Evolutionary conservation across 2,329 filamentous ascomycete species (phyloP).

Genomic region (Cladophialophora bantiana): DNA sequence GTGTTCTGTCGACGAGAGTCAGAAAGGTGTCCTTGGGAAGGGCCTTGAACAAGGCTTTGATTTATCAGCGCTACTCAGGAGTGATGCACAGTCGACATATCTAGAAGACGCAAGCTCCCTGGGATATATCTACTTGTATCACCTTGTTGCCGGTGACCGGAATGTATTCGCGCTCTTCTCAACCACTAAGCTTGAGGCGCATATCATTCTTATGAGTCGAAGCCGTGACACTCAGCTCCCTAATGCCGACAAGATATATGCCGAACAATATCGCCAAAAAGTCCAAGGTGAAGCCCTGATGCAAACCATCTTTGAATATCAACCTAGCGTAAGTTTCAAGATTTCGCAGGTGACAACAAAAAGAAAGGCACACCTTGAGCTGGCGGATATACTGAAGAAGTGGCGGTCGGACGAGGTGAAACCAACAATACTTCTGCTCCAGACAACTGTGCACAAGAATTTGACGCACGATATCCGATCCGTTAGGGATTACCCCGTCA

Average conservation of each 20-base stretch:
- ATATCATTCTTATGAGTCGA: slow-evolving; percentile 87
- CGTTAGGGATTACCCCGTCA: slow-evolving; percentile 81
- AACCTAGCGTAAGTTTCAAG: slow-evolving; percentile 84
- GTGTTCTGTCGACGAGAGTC: slow-evolving; percentile 91
- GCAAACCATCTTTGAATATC: slow-evolving; percentile 85
- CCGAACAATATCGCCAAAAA: slow-evolving; percentile 71
- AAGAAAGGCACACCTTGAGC: slow-evolving; percentile 85
- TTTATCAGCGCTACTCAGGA: slow-evolving; percentile 73
- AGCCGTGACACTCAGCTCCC: slow-evolving; percentile 83
- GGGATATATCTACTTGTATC: slow-evolving; percentile 89
- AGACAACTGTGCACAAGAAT: slow-evolving; percentile 82
- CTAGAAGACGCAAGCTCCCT: slow-evolving; percentile 73
- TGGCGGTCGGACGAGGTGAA: slow-evolving; percentile 83
- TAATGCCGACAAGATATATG: slow-evolving; percentile 88
- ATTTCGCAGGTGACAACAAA: slow-evolving; percentile 86
- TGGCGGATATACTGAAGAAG: slow-evolving; percentile 87
- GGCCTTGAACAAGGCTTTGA: slow-evolving; percentile 95
- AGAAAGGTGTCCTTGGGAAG: slow-evolving; percentile 88
- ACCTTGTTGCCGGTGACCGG: slow-evolving; percentile 86
- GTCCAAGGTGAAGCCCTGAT: slow-evolving; percentile 74
- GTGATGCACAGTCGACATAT: slow-evolving; percentile 74
- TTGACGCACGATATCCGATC: slow-evolving; percentile 85
- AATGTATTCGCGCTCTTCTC: slow-evolving; percentile 96
- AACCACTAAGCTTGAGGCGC: slow-evolving; percentile 76
- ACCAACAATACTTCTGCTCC: slow-evolving; percentile 84